These are phyloP conservation scores for Phytopythium aichiense DNA, from an alignment of 352 stramenopile species.

Conservation along the genomic window DNA sequence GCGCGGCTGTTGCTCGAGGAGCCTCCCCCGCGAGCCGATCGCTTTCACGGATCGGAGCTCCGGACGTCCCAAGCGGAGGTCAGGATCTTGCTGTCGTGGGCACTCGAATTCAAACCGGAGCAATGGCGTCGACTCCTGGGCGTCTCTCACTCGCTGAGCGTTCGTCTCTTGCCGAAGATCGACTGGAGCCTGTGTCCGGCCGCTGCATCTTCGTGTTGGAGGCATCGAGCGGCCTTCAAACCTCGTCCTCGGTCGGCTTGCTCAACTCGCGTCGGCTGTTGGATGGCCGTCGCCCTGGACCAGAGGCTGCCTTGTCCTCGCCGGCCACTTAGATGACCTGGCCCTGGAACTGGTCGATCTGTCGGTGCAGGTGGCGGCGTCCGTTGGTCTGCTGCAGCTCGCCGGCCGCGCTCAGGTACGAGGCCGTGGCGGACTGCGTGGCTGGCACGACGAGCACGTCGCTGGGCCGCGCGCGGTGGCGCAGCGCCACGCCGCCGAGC, in stretches of 20 bases:
- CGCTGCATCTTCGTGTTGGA: not conserved
- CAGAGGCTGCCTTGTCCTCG: conserved; percentile 11
- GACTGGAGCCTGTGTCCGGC: not conserved
- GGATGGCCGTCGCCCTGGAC: conserved; percentile 22
- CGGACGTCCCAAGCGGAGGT: not conserved
- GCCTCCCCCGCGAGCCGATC: too few species aligned
- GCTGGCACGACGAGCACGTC: conserved; percentile 41
- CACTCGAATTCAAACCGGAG: not conserved
- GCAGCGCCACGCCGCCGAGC: conserved; percentile 40
- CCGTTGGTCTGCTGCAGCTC: not conserved
- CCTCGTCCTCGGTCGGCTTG: too few species aligned
- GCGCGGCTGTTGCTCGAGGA: too few species aligned
- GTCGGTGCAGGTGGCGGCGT: not conserved
- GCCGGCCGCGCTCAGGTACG: not conserved
- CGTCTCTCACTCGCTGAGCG: not conserved
- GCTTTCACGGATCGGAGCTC: not conserved
- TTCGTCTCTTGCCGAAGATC: not conserved
- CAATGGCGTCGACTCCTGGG: not conserved
- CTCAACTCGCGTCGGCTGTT: conserved; percentile 15
- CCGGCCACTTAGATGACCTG: conserved; percentile 25
- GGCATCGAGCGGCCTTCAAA: not conserved
- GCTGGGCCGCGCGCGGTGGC: conserved; percentile 30
- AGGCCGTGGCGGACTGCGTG: conserved; percentile 18
- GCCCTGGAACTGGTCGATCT: not conserved
- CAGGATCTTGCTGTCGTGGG: not conserved